A percentile compares a stretch with the other conserved stretches of the same genome.
phyloP scores from a whole-genome alignment of 768 basidiomycete species.

The Gymnopilus junonius region DNA sequence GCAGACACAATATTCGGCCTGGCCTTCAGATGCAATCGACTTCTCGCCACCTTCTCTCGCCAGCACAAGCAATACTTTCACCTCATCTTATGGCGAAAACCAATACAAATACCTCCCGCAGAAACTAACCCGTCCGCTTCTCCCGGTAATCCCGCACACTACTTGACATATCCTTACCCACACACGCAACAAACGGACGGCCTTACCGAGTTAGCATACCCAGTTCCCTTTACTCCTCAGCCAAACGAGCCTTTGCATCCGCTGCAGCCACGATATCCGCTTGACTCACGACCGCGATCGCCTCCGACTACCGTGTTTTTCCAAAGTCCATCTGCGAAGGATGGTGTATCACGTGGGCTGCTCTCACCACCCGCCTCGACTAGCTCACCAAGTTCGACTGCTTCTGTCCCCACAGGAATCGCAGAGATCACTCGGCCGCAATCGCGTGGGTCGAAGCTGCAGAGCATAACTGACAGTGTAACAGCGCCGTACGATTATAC shows the following conservation, averaged over 20 bases:
- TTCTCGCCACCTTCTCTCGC: slow-evolving; percentile 38
- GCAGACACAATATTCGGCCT: slow-evolving; percentile 41
- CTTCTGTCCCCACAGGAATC: slow-evolving; percentile 43
- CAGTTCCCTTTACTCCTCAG: slow-evolving; percentile 36
- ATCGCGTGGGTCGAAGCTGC: slow-evolving; percentile 43
- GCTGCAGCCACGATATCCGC: slow-evolving; percentile 57
- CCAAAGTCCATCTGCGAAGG: slow-evolving; percentile 33
- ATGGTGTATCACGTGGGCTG: slow-evolving; percentile 33
- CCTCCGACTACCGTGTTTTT: slow-evolving; percentile 40
- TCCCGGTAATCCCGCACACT: slow-evolving; percentile 42
- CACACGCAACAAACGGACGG: slow-evolving; percentile 40
- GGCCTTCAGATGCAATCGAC: slow-evolving; percentile 49
- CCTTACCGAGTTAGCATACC: slow-evolving; percentile 44
- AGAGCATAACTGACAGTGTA: slow-evolving; percentile 68
- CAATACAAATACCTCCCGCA: slow-evolving; percentile 41
- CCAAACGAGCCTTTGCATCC: slow-evolving; percentile 42
- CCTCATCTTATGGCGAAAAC: slow-evolving; percentile 40
- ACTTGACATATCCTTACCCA: slow-evolving; percentile 52
- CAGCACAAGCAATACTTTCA: slow-evolving; percentile 26
- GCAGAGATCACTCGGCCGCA: slow-evolving; percentile 35
- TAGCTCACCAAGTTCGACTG: slow-evolving; percentile 42
- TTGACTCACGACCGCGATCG: slow-evolving; percentile 46
- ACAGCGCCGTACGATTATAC: slow-evolving; percentile 91
- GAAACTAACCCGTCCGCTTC: slow-evolving; percentile 37
- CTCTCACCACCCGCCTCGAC: slow-evolving; percentile 45